These are phyloP conservation scores for Pseudozyma pruni DNA, from an alignment of 1,284 basidiomycete genomes.

Conservation along the genomic window DNA sequence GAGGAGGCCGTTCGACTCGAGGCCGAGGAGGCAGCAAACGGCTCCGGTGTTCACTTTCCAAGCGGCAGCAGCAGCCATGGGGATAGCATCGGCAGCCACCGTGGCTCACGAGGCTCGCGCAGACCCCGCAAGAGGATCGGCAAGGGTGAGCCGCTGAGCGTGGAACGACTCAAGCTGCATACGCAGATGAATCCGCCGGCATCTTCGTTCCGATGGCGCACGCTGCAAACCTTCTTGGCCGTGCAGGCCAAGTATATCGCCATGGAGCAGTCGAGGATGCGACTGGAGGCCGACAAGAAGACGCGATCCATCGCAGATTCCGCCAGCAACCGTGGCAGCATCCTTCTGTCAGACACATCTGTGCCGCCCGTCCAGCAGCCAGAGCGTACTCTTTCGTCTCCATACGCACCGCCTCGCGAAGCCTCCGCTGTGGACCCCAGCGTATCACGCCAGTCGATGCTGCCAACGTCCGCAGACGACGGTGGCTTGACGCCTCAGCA, in stretches of 20 bases:
- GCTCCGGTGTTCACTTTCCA: conserved; percentile 1
- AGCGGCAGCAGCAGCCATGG: conserved; percentile 22
- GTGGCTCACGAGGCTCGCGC: conserved; percentile 31
- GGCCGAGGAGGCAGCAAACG: conserved; percentile 56
- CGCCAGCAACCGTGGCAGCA: conserved; percentile 33
- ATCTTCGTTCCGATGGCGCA: conserved; percentile 71
- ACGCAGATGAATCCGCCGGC: conserved; percentile 76
- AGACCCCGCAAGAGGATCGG: conserved; percentile 73
- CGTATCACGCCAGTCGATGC: conserved; percentile 17
- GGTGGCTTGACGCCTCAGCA: conserved; percentile 35
- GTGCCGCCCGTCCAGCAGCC: conserved; percentile 6
- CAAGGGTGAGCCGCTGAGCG: conserved; percentile 67
- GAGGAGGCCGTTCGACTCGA: conserved; percentile 83
- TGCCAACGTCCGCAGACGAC: conserved; percentile 27
- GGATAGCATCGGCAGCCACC: conserved; percentile 38
- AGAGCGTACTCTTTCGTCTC: conserved; percentile 25
- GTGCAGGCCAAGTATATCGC: conserved; percentile 70
- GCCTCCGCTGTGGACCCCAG: conserved; percentile 19
- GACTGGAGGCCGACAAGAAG: conserved; percentile 36
- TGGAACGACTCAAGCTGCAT: conserved; percentile 79
- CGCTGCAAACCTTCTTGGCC: conserved; percentile 71
- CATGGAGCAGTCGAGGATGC: conserved; percentile 66
- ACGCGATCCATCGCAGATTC: conserved; percentile 16
- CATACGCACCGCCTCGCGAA: conserved; percentile 37
- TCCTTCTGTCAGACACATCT: conserved; percentile 18